Evolutionary conservation across 1,284 basidiomycete species (phyloP), one percentile per base, ranked within the genome.

Genomic region (Cutaneotrichosporon dermatis): DNA sequence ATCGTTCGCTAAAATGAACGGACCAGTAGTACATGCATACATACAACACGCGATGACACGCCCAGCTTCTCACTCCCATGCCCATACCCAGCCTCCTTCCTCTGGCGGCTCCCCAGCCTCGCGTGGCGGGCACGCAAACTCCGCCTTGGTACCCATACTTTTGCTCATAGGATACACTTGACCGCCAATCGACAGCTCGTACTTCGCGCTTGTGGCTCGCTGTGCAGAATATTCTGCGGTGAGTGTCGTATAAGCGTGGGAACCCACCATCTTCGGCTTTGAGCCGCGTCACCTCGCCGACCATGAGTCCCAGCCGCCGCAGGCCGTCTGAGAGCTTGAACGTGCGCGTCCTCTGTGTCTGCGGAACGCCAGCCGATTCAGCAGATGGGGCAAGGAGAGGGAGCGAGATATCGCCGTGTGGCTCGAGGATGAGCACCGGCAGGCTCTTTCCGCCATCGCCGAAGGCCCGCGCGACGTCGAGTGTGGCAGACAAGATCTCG

Each of bases 401-500:
- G 8, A 76, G 55, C 4, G 68, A 58, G 4, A 59, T 54, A 7
- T 55, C 40, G 3, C 39, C 43, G 13, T 55, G 54, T 9, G 74
- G 74, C 56, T 76, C 74, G 33, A 76, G 68, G 6, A 76, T 54
- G 13, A 73, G 59, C 3, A 76, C 58, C n/a, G 39, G 12, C 55
- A 66, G n/a, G 1, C 16, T n/a, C 12, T 13, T 37, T 16, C 15
- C 16, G 2, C 45, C 50, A 4, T 57, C 60, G 8, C 59, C 65
- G 7, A 72, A 44, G 51, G 72, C 68, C 3, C 63, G 52, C 4
- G 65, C 59, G 1, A 67, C 59, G 1, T 68, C 58, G 48, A 61
- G 59, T 4, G 66, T 61, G 1, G 68, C 67, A 9, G 72, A 48
- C 2, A 73, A 50, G 11, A 73, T 10, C 34, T 70, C 66, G 51